Conservation (phyloP, 2,329 filamentous ascomycete genomes). For the Diaporthe citriasiana region DNA sequence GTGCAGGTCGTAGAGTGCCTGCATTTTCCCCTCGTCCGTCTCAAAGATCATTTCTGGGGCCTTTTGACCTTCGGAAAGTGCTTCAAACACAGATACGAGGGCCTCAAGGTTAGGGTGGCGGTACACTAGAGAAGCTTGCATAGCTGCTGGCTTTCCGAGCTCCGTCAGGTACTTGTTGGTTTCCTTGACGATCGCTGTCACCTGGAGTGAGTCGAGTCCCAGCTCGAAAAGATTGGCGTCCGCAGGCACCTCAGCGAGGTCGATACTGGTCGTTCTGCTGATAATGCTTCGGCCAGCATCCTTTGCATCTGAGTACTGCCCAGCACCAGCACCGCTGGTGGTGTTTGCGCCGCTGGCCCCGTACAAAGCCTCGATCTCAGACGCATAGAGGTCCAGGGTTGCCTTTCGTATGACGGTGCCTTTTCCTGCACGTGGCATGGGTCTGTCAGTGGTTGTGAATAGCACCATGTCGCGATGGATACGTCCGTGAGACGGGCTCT, state of each 20-base stretch:
- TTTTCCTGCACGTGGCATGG: slow-evolving; percentile 60
- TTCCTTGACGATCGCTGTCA: slow-evolving; percentile 16
- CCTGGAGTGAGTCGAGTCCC: slow-evolving; percentile 35
- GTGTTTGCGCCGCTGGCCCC: slow-evolving; percentile 40
- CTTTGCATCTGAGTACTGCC: background rate
- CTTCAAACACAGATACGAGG: slow-evolving; percentile 10
- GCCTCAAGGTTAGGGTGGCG: slow-evolving; percentile 23
- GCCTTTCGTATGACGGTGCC: slow-evolving; percentile 58
- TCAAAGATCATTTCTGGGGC: background rate
- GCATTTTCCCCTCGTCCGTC: slow-evolving; percentile 33
- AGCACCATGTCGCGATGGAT: slow-evolving; percentile 57
- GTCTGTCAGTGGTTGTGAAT: slow-evolving; percentile 56
- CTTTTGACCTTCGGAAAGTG: slow-evolving; percentile 1
- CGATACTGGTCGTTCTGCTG: slow-evolving; percentile 13
- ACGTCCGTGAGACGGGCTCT: slow-evolving; percentile 58
- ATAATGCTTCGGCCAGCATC: slow-evolving; percentile 29
- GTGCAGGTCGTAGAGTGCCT: slow-evolving; percentile 27
- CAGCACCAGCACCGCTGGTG: background rate
- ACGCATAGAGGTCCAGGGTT: slow-evolving; percentile 57
- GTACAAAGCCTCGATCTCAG: slow-evolving; percentile 59
- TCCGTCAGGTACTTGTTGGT: slow-evolving; percentile 18
- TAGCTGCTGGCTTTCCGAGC: slow-evolving; percentile 14
- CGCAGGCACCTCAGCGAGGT: slow-evolving; percentile 6
- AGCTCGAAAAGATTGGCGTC: slow-evolving; percentile 33
- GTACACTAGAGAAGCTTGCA: slow-evolving; percentile 26